These are phyloP conservation scores for Saururus chinensis DNA, from an alignment of 164 flowering plant genomes.

Conservation along the genomic window DNA sequence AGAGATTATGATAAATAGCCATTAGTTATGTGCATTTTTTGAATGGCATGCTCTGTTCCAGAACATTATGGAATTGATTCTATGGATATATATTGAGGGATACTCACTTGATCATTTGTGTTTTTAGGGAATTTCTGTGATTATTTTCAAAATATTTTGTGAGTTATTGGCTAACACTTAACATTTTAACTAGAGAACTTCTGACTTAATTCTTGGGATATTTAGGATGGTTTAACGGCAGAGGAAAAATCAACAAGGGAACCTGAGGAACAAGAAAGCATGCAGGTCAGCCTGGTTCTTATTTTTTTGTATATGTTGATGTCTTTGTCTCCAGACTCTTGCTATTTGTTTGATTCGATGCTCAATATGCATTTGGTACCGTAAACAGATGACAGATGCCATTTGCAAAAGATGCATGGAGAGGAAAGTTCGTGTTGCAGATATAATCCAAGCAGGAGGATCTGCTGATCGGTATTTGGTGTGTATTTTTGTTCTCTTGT, in stretches of 20 bases:
- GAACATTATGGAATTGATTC: too few species aligned
- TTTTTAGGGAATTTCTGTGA: too few species aligned
- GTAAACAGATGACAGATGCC: constrained; percentile 89
- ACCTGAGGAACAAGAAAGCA: constrained; percentile 62
- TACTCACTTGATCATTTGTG: too few species aligned
- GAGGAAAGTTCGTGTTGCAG: constrained; percentile 67
- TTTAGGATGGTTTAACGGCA: constrained; percentile 77
- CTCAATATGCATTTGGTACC: background rate
- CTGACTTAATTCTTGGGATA: constrained; percentile 1
- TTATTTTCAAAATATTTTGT: too few species aligned
- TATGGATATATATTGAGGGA: too few species aligned
- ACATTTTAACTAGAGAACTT: too few species aligned
- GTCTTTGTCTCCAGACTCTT: background rate
- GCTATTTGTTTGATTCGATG: background rate
- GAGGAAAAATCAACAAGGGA: constrained; percentile 65
- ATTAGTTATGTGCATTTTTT: too few species aligned
- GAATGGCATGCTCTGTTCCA: too few species aligned
- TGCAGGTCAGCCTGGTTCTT: constrained; percentile 50
- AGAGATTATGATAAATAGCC: too few species aligned
- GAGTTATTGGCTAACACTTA: too few species aligned
- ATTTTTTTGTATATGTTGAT: background rate
- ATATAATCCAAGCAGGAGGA: constrained; percentile 76
- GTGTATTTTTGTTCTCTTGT: background rate
- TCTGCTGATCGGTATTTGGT: constrained; percentile 89
- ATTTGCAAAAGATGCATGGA: constrained; percentile 74